These are phyloP conservation scores for Teratosphaeria pseudoeucalypti DNA, from an alignment of 2,329 filamentous ascomycete species.

Conservation along the genomic window DNA sequence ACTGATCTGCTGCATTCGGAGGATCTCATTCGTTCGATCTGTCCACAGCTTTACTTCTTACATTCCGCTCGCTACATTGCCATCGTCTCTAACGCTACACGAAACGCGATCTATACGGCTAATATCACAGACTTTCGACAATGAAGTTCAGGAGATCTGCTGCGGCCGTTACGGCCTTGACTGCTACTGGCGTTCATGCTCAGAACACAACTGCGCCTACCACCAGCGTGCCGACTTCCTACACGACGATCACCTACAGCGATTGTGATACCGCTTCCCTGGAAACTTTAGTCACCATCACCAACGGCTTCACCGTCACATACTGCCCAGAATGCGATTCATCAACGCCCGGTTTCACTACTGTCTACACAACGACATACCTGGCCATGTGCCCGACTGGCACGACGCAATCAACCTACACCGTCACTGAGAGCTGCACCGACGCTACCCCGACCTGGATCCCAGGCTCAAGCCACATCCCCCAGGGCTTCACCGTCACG, in stretches of 20 bases:
- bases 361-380: conserved; percentile 28
- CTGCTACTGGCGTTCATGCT: conserved; percentile 16
- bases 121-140: background rate
- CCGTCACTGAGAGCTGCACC: conserved; percentile 27
- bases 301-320: conserved; percentile 25
- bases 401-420: conserved; percentile 24
- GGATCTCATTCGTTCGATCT: conserved; percentile 25
- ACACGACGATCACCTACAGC: conserved; percentile 23
- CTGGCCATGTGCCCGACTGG: conserved; percentile 26
- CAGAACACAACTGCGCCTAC: conserved; percentile 10
- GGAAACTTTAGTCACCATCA: conserved; percentile 26
- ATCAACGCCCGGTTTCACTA: conserved; percentile 18
- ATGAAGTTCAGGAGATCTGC: conserved; percentile 20
- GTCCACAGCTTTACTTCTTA: conserved; percentile 1
- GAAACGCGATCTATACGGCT: background rate
- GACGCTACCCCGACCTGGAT: conserved; percentile 25
- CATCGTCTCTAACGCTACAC: conserved; percentile 4
- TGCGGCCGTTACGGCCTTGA: conserved; percentile 12
- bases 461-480: conserved; percentile 23
- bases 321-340: conserved; percentile 25
- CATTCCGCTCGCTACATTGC: conserved; percentile 3
- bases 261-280: conserved; percentile 22
- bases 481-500: conserved; percentile 26
- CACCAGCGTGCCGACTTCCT: conserved; percentile 14
- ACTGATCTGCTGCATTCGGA: conserved; percentile 14